Base-by-base conservation (phyloP, 2,329 filamentous ascomycete species). In the Gaeumannomyces tritici region DNA sequence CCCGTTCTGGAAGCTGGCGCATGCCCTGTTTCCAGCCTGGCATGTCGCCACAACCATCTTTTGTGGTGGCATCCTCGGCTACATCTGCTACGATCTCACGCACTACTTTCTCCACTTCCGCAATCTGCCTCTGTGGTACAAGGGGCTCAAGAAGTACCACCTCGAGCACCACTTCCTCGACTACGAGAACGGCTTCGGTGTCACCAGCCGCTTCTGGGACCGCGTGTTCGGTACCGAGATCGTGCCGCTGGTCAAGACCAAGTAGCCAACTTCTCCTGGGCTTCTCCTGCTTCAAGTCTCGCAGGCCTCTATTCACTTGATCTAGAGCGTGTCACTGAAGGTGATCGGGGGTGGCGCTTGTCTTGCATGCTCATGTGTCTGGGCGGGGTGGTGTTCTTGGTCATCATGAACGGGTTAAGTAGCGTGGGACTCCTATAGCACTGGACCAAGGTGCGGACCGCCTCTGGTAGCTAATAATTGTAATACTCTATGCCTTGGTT, bases 31-130 rank as follows among this genome's bases (percentile, higher is more conserved):
- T 74, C 89, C 79, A 73, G 85, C 93, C 75, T 98, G 93, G 93
- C 83, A 90, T 74, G 84, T 88, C 12, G 95, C 87, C 6, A 84
- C 87, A 0, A 85, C 87, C 27, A 88, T 91, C 4, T 99, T 83
- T 79, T 93, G 88, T 70, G 95, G 95, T 60, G 95, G 93, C 65
- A 87, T 99, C 66, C 96, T 96, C 69, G 95, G 95, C 63, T 99
- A 99, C 74, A 83, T 97, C 65, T 92, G 89, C 80, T 99, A 99
- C 78, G 95, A 99, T 74, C 72, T 97, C 79, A 99, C 95, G 1
- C 95, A 99, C 75, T 99, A 98, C 81, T 99, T 99, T 83, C 83
- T 99, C 54, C 95, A 99, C 75, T 95, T 99, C 79, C 86, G 89
- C 77, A 96, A 91, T 69, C 85, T 99, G 3, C 95, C 95, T 21